Base-by-base conservation (phyloP, 2,329 filamentous ascomycete species). In the Fusarium coicis region DNA sequence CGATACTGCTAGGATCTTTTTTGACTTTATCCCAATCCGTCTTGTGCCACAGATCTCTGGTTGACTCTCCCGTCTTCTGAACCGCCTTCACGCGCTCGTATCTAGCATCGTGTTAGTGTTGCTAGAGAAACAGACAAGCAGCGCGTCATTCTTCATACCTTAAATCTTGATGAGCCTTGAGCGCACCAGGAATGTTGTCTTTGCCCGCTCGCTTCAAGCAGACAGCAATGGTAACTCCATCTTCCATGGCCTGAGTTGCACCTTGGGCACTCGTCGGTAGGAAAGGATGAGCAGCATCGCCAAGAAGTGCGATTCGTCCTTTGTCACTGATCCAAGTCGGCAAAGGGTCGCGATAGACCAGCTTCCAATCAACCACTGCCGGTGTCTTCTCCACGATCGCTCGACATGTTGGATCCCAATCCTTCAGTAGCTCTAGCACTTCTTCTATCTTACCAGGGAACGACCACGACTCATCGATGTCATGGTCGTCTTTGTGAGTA, bases 401-500 rank as follows among this genome's bases (percentile, higher is more conserved):
- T 26, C 57, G 52, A 8, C 61, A 68, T 3, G 44, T 66, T 11
- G 65, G 56, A 19, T 64, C 58, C 72, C 72, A 74, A 30, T 66
- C 60, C 5, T 69, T 63, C 5, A 75, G 54, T 10, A 69, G 44
- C 6, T 71, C 60, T 1, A 62, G 4, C 0, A 75, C 70, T 7
- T 75, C 73, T 34, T 75, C 70, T 1, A 72, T 69, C 47, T 72
- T 75, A 0, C 67, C 73, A 15, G 73, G 73, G 7, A 72, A 64
- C 0, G 73, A 75, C 73, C 73, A 75, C 3, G 73, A 74, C 46
- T 75, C 73, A 7, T 70, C 70, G 10, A 75, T 74, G 3, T 75
- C 73, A 26, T 64, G 63, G 1, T 72, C 64, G 4, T 75, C 73
- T 16, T 74, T 58, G 76, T 89, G 87, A 2, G 88, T 90, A 28